phyloP scores from a whole-genome alignment of 805 yeast genomes.

The Pichia nakasei region DNA sequence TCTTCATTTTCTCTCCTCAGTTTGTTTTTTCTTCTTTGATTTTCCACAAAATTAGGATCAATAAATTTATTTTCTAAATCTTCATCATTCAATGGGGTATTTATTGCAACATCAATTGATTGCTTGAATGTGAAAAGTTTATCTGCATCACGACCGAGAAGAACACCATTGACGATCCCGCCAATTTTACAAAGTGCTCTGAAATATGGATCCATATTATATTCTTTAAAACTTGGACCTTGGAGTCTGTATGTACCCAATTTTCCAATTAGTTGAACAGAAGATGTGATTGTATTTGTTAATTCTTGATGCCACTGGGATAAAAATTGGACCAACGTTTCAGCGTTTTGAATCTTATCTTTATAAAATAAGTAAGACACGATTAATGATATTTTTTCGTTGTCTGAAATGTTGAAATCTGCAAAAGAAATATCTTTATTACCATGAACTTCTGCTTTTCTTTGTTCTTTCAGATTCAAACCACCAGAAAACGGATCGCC shows the following conservation, averaged over 20 bases:
- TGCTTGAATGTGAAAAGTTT: constrained; percentile 9
- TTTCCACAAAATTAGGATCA: constrained; percentile 7
- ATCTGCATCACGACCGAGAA: constrained; percentile 4
- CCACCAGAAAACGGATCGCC: constrained; percentile 36
- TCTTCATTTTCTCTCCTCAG: not conserved
- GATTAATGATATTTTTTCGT: constrained; percentile 18
- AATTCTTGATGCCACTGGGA: constrained; percentile 12
- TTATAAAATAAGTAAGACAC: constrained; percentile 27
- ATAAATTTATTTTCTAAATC: constrained; percentile 16
- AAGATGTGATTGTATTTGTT: not conserved
- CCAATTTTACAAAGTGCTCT: constrained; percentile 18
- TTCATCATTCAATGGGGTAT: constrained; percentile 18
- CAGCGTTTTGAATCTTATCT: constrained; percentile 36
- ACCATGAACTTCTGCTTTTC: constrained; percentile 15
- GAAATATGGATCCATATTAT: constrained; percentile 11
- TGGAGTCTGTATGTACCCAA: constrained; percentile 4
- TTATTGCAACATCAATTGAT: constrained; percentile 14
- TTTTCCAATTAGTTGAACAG: constrained; percentile 1
- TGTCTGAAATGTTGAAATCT: constrained; percentile 15
- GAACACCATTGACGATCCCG: constrained; percentile 14
- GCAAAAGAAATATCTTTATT: constrained; percentile 13
- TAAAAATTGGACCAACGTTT: constrained; percentile 30
- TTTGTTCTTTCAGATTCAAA: constrained; percentile 26
- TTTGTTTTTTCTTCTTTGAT: not conserved
- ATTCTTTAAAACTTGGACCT: constrained; percentile 4